phyloP scores from a whole-genome alignment of 345 rosid genomes.

The Mallotus nudiflorus region DNA sequence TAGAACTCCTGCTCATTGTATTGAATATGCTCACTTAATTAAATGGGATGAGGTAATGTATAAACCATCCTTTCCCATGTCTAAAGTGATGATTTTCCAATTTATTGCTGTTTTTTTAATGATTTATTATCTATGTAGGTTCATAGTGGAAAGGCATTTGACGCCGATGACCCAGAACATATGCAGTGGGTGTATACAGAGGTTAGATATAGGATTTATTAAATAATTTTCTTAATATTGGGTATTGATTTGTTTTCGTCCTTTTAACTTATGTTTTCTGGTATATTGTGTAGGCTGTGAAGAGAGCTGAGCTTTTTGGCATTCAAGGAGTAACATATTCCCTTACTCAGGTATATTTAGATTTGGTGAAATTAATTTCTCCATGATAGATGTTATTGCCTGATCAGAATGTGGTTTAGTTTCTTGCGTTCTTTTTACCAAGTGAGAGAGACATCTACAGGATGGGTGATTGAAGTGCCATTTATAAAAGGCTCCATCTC shows the following conservation, averaged over 20 bases:
- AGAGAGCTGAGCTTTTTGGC: constrained; percentile 96
- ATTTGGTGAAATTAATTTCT: neutral
- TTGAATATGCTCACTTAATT: constrained; percentile 95
- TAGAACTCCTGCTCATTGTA: constrained; percentile 95
- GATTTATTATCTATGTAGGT: constrained; percentile 43
- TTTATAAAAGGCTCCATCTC: neutral
- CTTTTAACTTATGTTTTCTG: constrained; percentile 21
- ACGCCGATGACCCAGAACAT: constrained; percentile 89
- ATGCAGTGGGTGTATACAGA: constrained; percentile 94
- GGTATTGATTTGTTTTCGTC: constrained; percentile 8
- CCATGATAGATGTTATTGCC: neutral
- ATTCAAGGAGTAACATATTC: constrained; percentile 98
- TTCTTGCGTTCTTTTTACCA: too few species aligned
- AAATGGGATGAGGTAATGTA: constrained; percentile 84
- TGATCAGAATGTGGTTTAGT: neutral
- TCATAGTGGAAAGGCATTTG: constrained; percentile 73
- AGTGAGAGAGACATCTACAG: too few species aligned
- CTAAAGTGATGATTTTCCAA: neutral
- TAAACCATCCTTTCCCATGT: neutral
- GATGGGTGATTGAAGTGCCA: neutral
- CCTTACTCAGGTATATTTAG: constrained; percentile 76
- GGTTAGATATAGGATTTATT: constrained; percentile 41
- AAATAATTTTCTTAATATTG: constrained; percentile 16
- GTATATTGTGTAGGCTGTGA: constrained; percentile 70
- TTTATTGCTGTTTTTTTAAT: constrained; percentile 18